Evolutionary conservation across 2,329 filamentous ascomycete genomes (phyloP).

Genomic region (Aspergillus phoenicis): DNA sequence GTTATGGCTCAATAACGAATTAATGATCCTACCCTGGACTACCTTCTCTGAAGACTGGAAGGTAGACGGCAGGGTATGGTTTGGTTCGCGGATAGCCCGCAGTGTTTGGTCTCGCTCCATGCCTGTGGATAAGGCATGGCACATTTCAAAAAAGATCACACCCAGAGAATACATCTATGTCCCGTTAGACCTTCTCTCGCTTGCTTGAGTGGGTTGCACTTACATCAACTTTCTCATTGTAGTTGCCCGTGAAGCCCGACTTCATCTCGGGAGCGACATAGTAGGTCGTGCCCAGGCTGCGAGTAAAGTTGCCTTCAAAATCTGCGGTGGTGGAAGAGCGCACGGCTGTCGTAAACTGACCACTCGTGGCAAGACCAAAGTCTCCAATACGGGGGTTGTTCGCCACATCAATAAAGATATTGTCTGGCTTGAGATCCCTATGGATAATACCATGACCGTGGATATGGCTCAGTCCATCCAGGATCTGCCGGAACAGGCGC

Average conservation of each 20-base stretch:
- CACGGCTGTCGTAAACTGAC: slow-evolving; percentile 58
- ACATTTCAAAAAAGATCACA: slow-evolving; percentile 99
- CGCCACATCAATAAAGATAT: slow-evolving; percentile 89
- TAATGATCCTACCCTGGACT: slow-evolving; percentile 74
- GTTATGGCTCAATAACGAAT: slow-evolving; percentile 77
- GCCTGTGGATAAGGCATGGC: slow-evolving; percentile 61
- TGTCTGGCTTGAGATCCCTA: slow-evolving; percentile 94
- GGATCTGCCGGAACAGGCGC: slow-evolving; percentile 86
- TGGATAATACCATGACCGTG: slow-evolving; percentile 91
- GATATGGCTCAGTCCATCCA: slow-evolving; percentile 88
- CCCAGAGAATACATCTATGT: slow-evolving; percentile 86
- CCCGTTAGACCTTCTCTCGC: not conserved
- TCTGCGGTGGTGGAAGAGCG: slow-evolving; percentile 40
- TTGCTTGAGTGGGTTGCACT: slow-evolving; percentile 37
- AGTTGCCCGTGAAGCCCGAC: slow-evolving; percentile 71
- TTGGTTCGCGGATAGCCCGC: slow-evolving; percentile 66
- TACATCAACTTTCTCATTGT: slow-evolving; percentile 90
- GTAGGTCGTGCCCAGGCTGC: slow-evolving; percentile 74
- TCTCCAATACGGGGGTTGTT: slow-evolving; percentile 96
- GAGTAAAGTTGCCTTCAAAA: slow-evolving; percentile 47
- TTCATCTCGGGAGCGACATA: slow-evolving; percentile 93
- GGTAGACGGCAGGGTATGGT: slow-evolving; percentile 69
- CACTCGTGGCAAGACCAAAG: slow-evolving; percentile 90
- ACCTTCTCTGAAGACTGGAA: slow-evolving; percentile 71
- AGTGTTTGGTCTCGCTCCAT: slow-evolving; percentile 70